Base-by-base conservation (phyloP, 2,329 filamentous ascomycete species). In the Westerdykella ornata region DNA sequence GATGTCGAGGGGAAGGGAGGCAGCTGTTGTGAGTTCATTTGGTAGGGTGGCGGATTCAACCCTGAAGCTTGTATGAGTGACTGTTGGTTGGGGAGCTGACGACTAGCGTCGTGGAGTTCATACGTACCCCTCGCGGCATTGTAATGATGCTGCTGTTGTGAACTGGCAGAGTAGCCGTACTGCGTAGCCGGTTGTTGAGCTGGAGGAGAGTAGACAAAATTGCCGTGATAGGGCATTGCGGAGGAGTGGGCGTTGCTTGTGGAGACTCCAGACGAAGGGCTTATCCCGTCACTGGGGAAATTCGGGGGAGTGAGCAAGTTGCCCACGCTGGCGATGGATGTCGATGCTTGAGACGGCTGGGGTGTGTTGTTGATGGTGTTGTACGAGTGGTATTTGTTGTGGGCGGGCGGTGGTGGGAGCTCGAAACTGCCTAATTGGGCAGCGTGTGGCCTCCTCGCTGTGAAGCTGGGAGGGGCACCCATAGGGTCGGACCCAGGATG, bases 371-470 rank as follows among this genome's bases (percentile, higher is more conserved):
- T 60, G 45, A 64, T 53, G 35, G 56, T 60, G 54, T 64, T 62
- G 57, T 52, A 61, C 48, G 56, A 66, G 43, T 71, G 65, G 54
- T 74, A 77, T 61, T 78, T 79, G 54, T 75, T 60, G 57, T 76
- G 69, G 38, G 77, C 74, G 52, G 80, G 80, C 40, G 82, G 79
- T 38, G 61, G 49, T 33, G 80, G 78, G 38, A 87, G 76, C 58
- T 84, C 80, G 60, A 86, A 85, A 52, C 69, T 76, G 43, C 83
- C 82, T 47, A 88, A 74, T 54, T 77, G 76, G 43, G 77, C 78
- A 47, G 83, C 80, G 58, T 82, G 82, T 59, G 81, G 78, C 65
- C 84, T 78, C 57, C 84, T 78, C 64, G 81, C 75, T 53, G 81
- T 78, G 62, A 88, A 81, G 69, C 82, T 84, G 60, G 76, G 73